phyloP scores from a whole-genome alignment of 1,284 basidiomycete species.

The Fomitopsis palustris region DNA sequence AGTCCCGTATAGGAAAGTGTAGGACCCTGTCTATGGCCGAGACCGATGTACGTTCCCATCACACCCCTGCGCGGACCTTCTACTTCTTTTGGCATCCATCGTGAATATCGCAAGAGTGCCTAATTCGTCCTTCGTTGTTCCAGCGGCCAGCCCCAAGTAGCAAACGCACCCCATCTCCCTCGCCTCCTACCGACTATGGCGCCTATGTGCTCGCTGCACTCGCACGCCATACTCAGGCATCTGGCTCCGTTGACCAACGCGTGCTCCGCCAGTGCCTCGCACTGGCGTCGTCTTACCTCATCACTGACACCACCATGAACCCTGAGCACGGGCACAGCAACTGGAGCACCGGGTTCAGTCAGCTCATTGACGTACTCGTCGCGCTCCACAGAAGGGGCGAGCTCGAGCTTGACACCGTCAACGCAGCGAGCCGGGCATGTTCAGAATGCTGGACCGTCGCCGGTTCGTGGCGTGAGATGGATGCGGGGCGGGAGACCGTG shows the following conservation, averaged over 20 bases:
- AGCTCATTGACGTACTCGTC: constrained; percentile 66
- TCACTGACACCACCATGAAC: constrained; percentile 68
- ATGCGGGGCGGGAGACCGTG: constrained; percentile 56
- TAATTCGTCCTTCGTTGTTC: neutral
- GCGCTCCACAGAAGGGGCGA: constrained; percentile 61
- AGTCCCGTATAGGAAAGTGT: neutral
- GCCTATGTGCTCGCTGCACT: constrained; percentile 55
- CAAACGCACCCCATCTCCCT: constrained; percentile 4
- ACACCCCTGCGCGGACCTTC: neutral
- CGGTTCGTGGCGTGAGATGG: constrained; percentile 62
- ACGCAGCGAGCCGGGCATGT: constrained; percentile 69
- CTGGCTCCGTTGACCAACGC: constrained; percentile 54
- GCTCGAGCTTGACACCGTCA: constrained; percentile 69
- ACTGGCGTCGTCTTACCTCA: constrained; percentile 70
- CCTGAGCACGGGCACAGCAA: constrained; percentile 49
- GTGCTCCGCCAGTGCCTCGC: constrained; percentile 59
- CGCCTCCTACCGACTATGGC: constrained; percentile 51
- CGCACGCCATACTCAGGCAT: constrained; percentile 44
- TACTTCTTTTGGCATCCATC: neutral
- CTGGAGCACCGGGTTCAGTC: constrained; percentile 65
- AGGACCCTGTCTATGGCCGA: constrained; percentile 2
- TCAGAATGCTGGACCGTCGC: constrained; percentile 79
- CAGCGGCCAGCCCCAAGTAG: neutral
- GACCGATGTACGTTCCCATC: neutral
- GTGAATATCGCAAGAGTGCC: too few species aligned